A percentile compares a stretch with the other conserved stretches of the same genome.
phyloP scores from a whole-genome alignment of 2,329 filamentous ascomycete genomes.

The Penicillium expansum region DNA sequence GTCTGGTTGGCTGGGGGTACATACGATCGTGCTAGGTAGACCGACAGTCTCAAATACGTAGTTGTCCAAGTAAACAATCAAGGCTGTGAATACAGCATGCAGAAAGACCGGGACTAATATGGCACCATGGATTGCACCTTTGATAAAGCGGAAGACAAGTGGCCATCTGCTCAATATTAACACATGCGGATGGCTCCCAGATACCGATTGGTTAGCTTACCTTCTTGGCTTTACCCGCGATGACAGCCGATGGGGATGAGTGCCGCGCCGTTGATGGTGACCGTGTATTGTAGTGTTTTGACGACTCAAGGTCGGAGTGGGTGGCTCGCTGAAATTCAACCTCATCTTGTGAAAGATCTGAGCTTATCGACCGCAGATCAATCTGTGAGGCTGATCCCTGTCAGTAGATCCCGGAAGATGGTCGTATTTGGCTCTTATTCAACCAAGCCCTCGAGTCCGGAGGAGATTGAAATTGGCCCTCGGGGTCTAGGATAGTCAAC shows the following conservation, averaged over 20 bases:
- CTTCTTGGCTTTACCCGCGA: conserved; percentile 33
- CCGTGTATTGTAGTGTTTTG: conserved; percentile 27
- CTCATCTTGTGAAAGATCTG: conserved; percentile 18
- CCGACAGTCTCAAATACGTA: conserved; percentile 51
- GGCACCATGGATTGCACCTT: conserved; percentile 60
- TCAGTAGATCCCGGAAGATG: neutral
- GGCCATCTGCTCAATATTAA: conserved; percentile 51
- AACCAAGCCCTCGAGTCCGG: neutral
- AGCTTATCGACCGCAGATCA: neutral
- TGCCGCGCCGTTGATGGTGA: conserved; percentile 19
- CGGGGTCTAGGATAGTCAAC: neutral
- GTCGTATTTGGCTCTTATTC: neutral
- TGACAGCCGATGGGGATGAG: conserved; percentile 34
- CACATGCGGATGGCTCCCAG: neutral
- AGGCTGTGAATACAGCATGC: conserved; percentile 57
- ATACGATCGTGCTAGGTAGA: conserved; percentile 57
- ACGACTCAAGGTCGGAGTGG: conserved; percentile 32
- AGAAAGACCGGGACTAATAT: conserved; percentile 57
- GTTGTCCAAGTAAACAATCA: conserved; percentile 58
- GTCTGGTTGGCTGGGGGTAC: conserved; percentile 12
- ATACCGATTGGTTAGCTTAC: conserved; percentile 5
- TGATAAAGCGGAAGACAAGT: conserved; percentile 62
- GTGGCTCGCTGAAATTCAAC: conserved; percentile 31
- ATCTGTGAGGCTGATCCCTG: neutral
- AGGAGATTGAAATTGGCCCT: conserved; percentile 1